These are phyloP conservation scores for Metschnikowia kofuensis DNA, from an alignment of 805 yeast genomes.

Conservation along the genomic window DNA sequence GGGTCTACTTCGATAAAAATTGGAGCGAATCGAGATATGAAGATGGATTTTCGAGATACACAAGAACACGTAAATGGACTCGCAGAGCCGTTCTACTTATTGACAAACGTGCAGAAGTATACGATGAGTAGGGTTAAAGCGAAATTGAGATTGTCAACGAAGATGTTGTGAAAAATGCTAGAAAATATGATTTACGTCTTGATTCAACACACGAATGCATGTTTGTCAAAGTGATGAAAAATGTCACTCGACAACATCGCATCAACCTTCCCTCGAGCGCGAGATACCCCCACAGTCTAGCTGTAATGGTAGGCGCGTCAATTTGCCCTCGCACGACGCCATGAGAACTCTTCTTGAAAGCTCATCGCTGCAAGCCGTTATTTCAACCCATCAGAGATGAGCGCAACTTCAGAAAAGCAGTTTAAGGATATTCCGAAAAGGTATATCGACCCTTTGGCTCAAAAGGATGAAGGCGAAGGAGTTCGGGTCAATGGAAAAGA, in stretches of 20 bases:
- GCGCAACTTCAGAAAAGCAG: constrained; percentile 27
- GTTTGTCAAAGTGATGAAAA: no score
- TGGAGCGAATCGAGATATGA: constrained; percentile 43
- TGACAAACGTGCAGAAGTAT: constrained; percentile 18
- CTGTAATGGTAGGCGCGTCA: no score
- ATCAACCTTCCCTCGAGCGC: no score
- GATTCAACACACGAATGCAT: no score
- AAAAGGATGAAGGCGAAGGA: constrained; percentile 44
- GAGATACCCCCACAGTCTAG: no score
- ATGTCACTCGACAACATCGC: no score
- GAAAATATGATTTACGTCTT: no score
- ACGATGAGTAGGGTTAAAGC: constrained; percentile 2
- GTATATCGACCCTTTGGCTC: constrained; percentile 32
- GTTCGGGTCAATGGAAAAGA: constrained; percentile 60
- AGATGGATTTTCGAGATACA: constrained; percentile 50
- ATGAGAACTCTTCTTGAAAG: background rate
- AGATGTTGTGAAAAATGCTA: no score
- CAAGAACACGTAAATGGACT: constrained; percentile 51
- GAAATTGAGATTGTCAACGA: no score
- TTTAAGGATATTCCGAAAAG: constrained; percentile 35
- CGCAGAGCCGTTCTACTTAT: constrained; percentile 42
- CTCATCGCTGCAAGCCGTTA: constrained; percentile 6
- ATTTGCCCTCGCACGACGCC: constrained; percentile 1
- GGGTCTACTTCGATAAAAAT: constrained; percentile 52
- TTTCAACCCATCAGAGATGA: constrained; percentile 21